Conservation (phyloP, 2,329 filamentous ascomycete genomes). For the Aspergillus fumigatiaffinis region DNA sequence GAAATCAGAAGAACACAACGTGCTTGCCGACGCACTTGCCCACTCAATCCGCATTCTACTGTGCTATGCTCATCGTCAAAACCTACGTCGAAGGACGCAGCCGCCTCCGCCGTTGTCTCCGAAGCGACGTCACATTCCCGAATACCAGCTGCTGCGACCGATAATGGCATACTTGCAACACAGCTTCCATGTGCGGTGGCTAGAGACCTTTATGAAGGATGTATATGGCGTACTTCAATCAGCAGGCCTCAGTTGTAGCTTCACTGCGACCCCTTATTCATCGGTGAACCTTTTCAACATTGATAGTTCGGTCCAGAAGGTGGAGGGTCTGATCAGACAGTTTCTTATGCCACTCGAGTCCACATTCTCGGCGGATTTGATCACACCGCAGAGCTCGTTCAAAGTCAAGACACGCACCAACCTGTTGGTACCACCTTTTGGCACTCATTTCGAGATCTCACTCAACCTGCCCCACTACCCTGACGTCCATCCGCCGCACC, state of each 20-base stretch:
- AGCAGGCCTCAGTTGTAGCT: constrained; percentile 29
- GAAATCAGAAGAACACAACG: constrained; percentile 22
- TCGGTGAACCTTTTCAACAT: constrained; percentile 18
- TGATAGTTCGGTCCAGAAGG: constrained; percentile 11
- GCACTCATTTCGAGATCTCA: constrained; percentile 37
- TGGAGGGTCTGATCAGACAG: constrained; percentile 41
- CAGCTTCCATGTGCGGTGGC: constrained; percentile 29
- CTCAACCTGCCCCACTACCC: constrained; percentile 30
- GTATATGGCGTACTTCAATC: constrained; percentile 28
- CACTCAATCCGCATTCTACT: constrained; percentile 72
- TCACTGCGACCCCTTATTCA: constrained; percentile 23
- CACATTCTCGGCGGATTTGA: constrained; percentile 36
- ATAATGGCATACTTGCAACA: constrained; percentile 55
- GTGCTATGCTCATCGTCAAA: constrained; percentile 72
- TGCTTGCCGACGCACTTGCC: constrained; percentile 62
- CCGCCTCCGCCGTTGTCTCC: constrained; percentile 55
- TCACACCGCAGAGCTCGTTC: constrained; percentile 32
- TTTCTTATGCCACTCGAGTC: constrained; percentile 44
- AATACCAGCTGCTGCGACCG: constrained; percentile 58
- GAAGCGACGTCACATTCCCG: constrained; percentile 46
- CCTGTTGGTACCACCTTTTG: constrained; percentile 28
- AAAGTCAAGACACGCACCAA: constrained; percentile 37
- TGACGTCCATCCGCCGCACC: constrained; percentile 29
- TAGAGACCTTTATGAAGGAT: constrained; percentile 31
- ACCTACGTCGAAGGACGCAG: constrained; percentile 61